Conservation (phyloP, 805 yeast species). For the Millerozyma miso region DNA sequence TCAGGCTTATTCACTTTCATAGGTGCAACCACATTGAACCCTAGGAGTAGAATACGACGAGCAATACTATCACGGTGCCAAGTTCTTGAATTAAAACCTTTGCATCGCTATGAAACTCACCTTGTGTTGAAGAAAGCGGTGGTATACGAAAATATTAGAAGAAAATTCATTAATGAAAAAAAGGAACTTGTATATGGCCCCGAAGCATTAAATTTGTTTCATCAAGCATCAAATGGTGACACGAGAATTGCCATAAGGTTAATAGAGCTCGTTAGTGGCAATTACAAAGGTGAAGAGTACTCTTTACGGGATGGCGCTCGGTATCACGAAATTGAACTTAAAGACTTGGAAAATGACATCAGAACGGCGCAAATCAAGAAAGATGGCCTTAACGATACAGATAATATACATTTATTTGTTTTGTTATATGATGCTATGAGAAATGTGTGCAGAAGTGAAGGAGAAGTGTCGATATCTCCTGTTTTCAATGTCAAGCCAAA, state of each 20-base stretch:
- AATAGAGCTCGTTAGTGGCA: conserved; percentile 26
- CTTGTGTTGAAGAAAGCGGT: conserved; percentile 57
- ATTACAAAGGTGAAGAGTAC: conserved; percentile 4
- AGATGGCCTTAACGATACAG: conserved; percentile 14
- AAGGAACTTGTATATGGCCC: conserved; percentile 13
- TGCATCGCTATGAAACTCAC: conserved; percentile 46
- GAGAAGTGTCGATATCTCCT: not conserved
- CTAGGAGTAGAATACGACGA: conserved; percentile 72
- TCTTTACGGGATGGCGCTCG: not conserved
- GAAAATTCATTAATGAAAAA: conserved; percentile 10
- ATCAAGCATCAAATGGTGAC: conserved; percentile 24
- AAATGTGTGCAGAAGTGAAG: not conserved
- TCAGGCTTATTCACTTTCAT: conserved; percentile 74
- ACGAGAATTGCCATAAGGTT: conserved; percentile 30
- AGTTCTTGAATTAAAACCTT: conserved; percentile 61
- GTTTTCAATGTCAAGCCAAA: not conserved
- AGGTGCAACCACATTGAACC: conserved; percentile 97
- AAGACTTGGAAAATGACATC: conserved; percentile 7
- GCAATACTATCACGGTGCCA: conserved; percentile 85
- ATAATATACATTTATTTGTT: conserved; percentile 8
- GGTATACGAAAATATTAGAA: conserved; percentile 28
- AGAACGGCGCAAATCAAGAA: conserved; percentile 8
- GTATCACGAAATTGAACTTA: conserved; percentile 2
- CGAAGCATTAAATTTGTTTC: conserved; percentile 12
- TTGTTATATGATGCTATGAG: not conserved